Percentiles rank a stretch among this genome's conserved stretches.
Evolutionary conservation across 2,329 filamentous ascomycete genomes (phyloP).

Genomic region (Ophidiomyces ophidiicola): DNA sequence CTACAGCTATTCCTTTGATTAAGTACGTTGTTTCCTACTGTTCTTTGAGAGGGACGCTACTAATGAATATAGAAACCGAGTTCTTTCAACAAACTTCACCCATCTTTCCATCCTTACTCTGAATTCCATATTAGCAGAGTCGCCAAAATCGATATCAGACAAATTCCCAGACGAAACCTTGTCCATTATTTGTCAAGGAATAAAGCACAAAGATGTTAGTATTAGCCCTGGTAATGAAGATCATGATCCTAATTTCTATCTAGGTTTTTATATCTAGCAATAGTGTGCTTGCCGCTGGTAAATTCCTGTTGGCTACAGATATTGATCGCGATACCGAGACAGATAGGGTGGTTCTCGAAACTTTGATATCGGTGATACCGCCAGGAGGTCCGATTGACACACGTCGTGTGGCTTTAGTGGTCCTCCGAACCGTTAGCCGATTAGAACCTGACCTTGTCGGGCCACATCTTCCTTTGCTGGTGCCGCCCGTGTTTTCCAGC

Average conservation of each 20-base stretch:
- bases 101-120: slow-evolving; percentile 72
- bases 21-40: slow-evolving; percentile 32
- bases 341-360: slow-evolving; percentile 67
- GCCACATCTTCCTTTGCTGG: slow-evolving; percentile 68
- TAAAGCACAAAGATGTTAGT: slow-evolving; percentile 62
- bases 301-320: slow-evolving; percentile 61
- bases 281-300: slow-evolving; percentile 76
- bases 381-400: slow-evolving; percentile 71
- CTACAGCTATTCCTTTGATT: slow-evolving; percentile 51
- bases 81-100: slow-evolving; percentile 64
- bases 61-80: slow-evolving; percentile 50
- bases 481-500: slow-evolving; percentile 71
- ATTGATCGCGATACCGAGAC: slow-evolving; percentile 55
- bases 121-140: slow-evolving; percentile 78
- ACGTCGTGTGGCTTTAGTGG: slow-evolving; percentile 72
- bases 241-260: slow-evolving; percentile 15
- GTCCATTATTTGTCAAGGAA: slow-evolving; percentile 65
- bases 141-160: slow-evolving; percentile 56
- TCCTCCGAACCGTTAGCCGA: slow-evolving; percentile 73
- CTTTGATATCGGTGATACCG: slow-evolving; percentile 60
- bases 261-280: slow-evolving; percentile 80
- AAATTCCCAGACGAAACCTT: slow-evolving; percentile 62
- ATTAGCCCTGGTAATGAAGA: neutral
- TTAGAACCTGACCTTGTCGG: slow-evolving; percentile 67
- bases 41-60: slow-evolving; percentile 7